Base-by-base conservation (phyloP, 345 rosid species). In the Clarkia xantiana region DNA sequence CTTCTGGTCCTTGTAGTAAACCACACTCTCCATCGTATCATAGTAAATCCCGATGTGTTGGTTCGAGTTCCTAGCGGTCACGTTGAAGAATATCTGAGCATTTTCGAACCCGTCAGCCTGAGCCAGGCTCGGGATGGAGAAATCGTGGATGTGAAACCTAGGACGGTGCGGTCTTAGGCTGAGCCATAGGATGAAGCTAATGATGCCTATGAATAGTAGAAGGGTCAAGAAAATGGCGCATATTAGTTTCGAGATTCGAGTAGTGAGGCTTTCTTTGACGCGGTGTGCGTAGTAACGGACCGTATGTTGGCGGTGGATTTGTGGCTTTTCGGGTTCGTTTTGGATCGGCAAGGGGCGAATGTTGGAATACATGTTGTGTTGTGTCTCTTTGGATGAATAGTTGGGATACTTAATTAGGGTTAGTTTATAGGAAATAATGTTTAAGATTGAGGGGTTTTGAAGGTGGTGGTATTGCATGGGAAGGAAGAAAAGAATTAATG, bases 161-260 rank as follows among this genome's bases (percentile, higher is more conserved):
- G 97, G 97, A 1, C 94, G 68, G 51, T 90, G 97, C 0, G 96
- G 97, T 14, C 91, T 94, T 34, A 90, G 71, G 63, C 88, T 79
- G 38, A 90, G 82, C 86, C 88, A 86, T 18, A 79, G 17, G 47
- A 86, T 67, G 68, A 91, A 91, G 4, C 60, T 45, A 29, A 81
- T 42, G 48, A 75, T 47, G 58, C 82, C 81, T 1, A 48, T 9
- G 39, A 78, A 15, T 22, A 90, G 49, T 14, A 90, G 72, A 50
- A 81, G 55, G 42, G 64, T 58, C 58, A 90, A 54, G 63, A 86
- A 66, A 1, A 70, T 46, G 19, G 74, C 51, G 56, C 96, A 91
- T 22, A 86, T 40, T 14, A 77, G 18, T 58, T 77, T 86, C 44
- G 80, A 63, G 65, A 78, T 64, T 49, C 82, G 68, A 51, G 73